Base-by-base conservation (phyloP, 345 rosid genomes). In the Gossypium turneri region DNA sequence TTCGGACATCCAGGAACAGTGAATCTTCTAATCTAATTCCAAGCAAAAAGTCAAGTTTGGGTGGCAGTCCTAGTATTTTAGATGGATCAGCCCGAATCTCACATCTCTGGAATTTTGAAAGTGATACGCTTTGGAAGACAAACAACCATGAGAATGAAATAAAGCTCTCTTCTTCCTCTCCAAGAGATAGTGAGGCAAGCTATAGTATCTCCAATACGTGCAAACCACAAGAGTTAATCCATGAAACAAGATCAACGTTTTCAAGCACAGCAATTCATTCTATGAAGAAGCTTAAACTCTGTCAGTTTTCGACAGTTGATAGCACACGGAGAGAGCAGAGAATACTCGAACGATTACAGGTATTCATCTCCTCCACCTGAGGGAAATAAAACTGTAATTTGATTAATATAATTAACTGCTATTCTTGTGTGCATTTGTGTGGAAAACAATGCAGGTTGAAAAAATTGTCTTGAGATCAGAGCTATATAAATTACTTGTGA, bases 391-490 rank as follows among this genome's bases (percentile, higher is more conserved):
- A 3, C 9, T 22, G n/a, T 67, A 47, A 22, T 67, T 67, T 47
- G 11, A 2, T 47, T 22, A 67, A 38, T 24, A 19, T 47, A 19
- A 47, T 47, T 22, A 67, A 24, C 41, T 67, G 8, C 38, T 45
- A 22, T 22, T 1, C 38, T 3, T 47, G 20, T 9, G 19, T 67
- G 38, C 24, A 34, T 67, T 22, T 67, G 71, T 47, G 41, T 29
- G 19, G 24, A 12, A 47, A 47, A 58, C 55, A 82, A 5, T 80
- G 77, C 82, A 94, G 97, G 90, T 84, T 53, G 89, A 94, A 66
- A 90, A 89, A 77, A 84, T 88, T 77, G 81, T 94, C 80, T 78
- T 94, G 82, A 89, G 84, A 88, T 78, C 82, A 15, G 96, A 92
- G 83, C 89, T 94, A 51, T 89, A 84, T 74, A 86, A 77, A 80